phyloP scores from a whole-genome alignment of 139 green algal species.

The Chlamydomonas sphaeroides region DNA sequence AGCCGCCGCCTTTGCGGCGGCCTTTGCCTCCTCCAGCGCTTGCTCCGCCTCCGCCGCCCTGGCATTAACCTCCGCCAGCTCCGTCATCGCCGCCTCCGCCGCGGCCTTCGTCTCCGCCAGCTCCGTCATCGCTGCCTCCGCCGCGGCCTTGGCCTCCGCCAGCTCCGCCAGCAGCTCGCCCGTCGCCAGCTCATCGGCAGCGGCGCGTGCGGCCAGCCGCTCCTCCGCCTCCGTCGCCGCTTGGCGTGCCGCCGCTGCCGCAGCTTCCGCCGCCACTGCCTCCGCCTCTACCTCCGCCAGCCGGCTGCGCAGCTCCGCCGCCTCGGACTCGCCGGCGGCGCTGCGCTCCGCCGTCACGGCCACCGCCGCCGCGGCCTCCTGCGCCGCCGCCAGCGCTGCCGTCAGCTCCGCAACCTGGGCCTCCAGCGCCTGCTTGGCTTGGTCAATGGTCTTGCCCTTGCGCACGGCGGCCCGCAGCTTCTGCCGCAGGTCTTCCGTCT shows the following conservation, averaged over 20 bases:
- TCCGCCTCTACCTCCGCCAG: neutral
- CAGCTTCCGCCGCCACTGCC: neutral
- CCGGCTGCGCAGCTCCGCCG: no score
- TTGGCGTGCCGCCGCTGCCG: neutral
- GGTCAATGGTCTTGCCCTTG: conserved; percentile 48
- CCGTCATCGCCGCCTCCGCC: neutral
- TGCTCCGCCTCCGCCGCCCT: neutral
- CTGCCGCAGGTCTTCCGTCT: conserved; percentile 43
- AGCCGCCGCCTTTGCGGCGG: neutral
- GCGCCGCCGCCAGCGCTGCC: neutral
- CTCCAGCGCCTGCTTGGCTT: conserved; percentile 3
- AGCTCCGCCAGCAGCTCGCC: neutral
- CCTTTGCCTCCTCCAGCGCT: neutral
- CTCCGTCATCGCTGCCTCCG: neutral
- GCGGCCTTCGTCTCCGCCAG: neutral
- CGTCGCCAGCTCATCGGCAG: neutral
- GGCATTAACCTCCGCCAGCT: neutral
- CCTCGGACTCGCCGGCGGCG: no score
- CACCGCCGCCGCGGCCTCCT: neutral
- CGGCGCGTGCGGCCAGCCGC: no score
- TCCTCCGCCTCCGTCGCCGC: no score
- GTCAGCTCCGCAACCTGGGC: conserved; percentile 29
- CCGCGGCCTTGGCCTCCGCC: neutral
- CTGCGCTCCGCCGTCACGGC: neutral
- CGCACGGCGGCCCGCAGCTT: conserved; percentile 41